phyloP scores from a whole-genome alignment of 192 early-diverging fungal genomes.

The Backusella morwellensis region DNA sequence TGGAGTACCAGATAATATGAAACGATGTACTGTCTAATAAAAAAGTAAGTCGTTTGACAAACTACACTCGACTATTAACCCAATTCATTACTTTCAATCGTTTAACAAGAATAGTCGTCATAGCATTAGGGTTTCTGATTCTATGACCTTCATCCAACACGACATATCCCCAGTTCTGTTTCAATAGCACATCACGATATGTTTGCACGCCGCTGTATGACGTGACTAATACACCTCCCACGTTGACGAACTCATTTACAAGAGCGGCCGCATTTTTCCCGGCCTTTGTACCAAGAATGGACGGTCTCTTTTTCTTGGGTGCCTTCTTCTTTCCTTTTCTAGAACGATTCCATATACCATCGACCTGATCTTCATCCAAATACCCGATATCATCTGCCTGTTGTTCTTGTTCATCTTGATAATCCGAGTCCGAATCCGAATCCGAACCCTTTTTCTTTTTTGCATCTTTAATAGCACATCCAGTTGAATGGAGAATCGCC shows the following conservation, averaged over 20 bases:
- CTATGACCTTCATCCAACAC: conserved; percentile 97
- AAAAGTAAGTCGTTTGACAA: background rate
- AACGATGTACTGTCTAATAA: conserved; percentile 61
- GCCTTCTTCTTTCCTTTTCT: background rate
- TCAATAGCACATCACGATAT: conserved; percentile 66
- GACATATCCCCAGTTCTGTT: conserved; percentile 79
- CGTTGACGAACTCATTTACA: conserved; percentile 40
- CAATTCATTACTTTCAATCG: conserved; percentile 45
- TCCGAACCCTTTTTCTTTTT: conserved; percentile 31
- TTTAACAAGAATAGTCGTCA: conserved; percentile 73
- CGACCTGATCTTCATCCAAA: conserved; percentile 25
- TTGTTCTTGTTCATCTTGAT: conserved; percentile 5
- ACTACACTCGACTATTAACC: background rate
- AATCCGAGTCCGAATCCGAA: background rate
- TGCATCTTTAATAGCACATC: conserved; percentile 63
- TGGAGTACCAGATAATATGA: conserved; percentile 78
- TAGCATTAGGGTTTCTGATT: conserved; percentile 93
- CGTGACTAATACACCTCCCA: conserved; percentile 82
- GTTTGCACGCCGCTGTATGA: conserved; percentile 83
- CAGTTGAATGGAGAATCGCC: conserved; percentile 83
- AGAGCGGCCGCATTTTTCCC: conserved; percentile 45
- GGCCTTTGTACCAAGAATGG: conserved; percentile 20
- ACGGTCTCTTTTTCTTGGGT: conserved; percentile 2
- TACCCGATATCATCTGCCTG: background rate
- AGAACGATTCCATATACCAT: conserved; percentile 13